Evolutionary conservation across 106 monocot species (phyloP).

Genomic region (Chionographis japonica): DNA sequence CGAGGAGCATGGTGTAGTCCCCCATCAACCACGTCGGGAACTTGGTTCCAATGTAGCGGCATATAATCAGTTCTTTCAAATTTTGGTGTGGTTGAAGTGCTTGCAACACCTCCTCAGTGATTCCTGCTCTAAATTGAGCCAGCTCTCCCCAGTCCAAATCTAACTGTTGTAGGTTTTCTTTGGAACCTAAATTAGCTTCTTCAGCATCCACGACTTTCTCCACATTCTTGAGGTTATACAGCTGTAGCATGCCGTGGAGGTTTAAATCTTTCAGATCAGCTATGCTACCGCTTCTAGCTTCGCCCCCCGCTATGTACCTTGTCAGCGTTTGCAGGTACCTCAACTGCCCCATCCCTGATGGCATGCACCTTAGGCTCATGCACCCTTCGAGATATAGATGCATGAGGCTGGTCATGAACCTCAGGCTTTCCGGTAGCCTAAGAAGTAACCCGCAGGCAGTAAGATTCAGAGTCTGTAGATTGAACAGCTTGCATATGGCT

Average conservation of each 20-base stretch:
- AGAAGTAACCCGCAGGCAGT: background rate
- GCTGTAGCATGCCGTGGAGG: conserved; percentile 1
- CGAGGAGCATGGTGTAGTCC: background rate
- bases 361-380: background rate
- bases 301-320: conserved; percentile 3
- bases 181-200: conserved; percentile 2
- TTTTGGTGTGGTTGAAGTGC: background rate
- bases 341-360: conserved; percentile 13
- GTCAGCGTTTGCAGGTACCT: conserved; percentile 4
- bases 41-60: background rate
- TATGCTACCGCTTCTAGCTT: conserved; percentile 1
- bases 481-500: background rate
- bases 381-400: conserved; percentile 6
- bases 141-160: conserved; percentile 1
- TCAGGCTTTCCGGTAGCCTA: conserved; percentile 1
- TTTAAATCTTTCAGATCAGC: conserved; percentile 12
- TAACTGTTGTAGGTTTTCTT: background rate
- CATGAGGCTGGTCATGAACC: conserved; percentile 10
- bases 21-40: background rate
- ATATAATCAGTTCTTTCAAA: background rate
- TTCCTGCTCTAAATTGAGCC: too few species aligned
- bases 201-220: background rate
- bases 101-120: too few species aligned
- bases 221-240: conserved; percentile 11
- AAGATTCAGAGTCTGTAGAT: conserved; percentile 7